Percentiles rank a stretch among this genome's conserved stretches.
These are phyloP conservation scores for Debaryomyces psychrophilus DNA, from an alignment of 1,139 yeast species.

Conservation along the genomic window DNA sequence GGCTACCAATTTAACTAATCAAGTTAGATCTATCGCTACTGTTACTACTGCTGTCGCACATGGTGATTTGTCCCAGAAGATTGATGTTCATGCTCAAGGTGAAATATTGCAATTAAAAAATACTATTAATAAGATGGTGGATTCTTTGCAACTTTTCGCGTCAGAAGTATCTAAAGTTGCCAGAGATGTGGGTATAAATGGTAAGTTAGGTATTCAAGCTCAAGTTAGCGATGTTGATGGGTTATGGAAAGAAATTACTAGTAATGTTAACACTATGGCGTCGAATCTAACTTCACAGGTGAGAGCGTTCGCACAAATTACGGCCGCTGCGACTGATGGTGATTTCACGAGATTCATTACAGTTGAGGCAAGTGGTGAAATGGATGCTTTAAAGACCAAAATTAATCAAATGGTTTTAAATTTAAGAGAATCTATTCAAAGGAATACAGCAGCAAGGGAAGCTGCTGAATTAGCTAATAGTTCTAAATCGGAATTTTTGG, in stretches of 20 bases:
- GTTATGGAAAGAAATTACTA: conserved; percentile 87
- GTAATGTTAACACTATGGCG: conserved; percentile 94
- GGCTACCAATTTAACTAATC: conserved; percentile 89
- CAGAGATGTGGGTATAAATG: conserved; percentile 90
- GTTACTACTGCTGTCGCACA: conserved; percentile 93
- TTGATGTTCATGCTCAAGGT: conserved; percentile 89
- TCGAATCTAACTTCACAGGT: conserved; percentile 88
- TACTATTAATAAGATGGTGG: conserved; percentile 90
- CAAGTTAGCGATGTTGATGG: conserved; percentile 92
- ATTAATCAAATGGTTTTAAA: conserved; percentile 91
- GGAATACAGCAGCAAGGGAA: conserved; percentile 91
- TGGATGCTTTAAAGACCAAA: conserved; percentile 90
- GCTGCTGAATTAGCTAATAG: conserved; percentile 90
- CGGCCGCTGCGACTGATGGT: conserved; percentile 94
- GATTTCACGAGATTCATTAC: conserved; percentile 89
- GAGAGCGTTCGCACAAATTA: conserved; percentile 89
- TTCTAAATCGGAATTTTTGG: conserved; percentile 89
- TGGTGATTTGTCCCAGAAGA: conserved; percentile 86
- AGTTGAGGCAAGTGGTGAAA: conserved; percentile 90
- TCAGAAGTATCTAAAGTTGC: conserved; percentile 89
- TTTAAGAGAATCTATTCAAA: conserved; percentile 83
- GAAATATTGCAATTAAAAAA: conserved; percentile 77
- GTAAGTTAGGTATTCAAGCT: conserved; percentile 89
- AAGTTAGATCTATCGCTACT: conserved; percentile 86
- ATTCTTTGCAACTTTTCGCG: conserved; percentile 83